phyloP scores from a whole-genome alignment of 139 green algal species.

The Astrephomene gubernaculifera region DNA sequence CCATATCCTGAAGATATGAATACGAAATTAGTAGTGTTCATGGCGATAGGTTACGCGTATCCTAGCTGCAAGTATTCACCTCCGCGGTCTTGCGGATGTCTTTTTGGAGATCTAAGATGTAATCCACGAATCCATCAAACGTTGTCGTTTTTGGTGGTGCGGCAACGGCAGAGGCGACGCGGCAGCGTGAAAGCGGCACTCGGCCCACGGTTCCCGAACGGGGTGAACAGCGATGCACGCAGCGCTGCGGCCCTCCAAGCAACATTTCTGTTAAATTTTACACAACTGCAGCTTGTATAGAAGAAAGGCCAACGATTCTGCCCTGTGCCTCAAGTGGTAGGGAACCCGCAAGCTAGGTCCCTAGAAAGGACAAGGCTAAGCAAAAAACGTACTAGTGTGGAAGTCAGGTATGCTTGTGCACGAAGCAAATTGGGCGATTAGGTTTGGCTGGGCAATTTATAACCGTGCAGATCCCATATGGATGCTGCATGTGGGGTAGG shows the following conservation, averaged over 20 bases:
- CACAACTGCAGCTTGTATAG: not conserved
- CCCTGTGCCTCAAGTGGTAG: too few species aligned
- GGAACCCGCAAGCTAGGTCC: too few species aligned
- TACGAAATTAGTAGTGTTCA: not conserved
- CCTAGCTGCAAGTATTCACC: too few species aligned
- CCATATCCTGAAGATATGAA: slow-evolving; percentile 44
- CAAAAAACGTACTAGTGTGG: too few species aligned
- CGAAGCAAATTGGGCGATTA: too few species aligned
- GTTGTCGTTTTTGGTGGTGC: not conserved
- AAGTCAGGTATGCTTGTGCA: too few species aligned
- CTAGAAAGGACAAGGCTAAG: too few species aligned
- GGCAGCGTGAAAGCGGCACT: not conserved
- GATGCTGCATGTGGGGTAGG: too few species aligned
- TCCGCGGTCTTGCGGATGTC: slow-evolving; percentile 40
- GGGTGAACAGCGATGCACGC: not conserved
- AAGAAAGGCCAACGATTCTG: too few species aligned
- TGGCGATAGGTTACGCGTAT: too few species aligned
- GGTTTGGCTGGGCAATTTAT: too few species aligned
- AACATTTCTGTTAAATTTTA: not conserved
- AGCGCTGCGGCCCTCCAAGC: not conserved
- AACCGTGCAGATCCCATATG: too few species aligned
- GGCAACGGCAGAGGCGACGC: not conserved
- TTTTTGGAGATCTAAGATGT: slow-evolving; percentile 25
- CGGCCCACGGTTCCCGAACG: slow-evolving; percentile 12
- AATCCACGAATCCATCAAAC: slow-evolving; percentile 40